Evolutionary conservation across 768 basidiomycete genomes (phyloP), one percentile per base, ranked within the genome.

Genomic region (Strobilomyces dryophilus): DNA sequence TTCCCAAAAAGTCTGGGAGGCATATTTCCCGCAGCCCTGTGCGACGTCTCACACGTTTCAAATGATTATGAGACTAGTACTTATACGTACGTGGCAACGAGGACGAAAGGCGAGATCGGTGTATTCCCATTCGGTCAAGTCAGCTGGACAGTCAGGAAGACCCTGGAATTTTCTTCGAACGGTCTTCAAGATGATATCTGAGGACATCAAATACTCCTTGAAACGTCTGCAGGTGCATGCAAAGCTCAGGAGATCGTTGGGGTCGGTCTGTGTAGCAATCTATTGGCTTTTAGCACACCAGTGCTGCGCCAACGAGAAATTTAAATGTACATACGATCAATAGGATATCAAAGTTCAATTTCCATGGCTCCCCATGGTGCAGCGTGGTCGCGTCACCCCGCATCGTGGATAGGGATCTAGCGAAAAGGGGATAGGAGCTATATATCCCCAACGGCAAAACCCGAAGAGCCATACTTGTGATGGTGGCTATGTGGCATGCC

Each of bases 111-210:
- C 70, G n/a, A 81, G 71, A 52, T 69, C 71, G 9, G 74, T 71
- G 52, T 75, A 80, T 49, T 76, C 70, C 1, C 69, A 70, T 53
- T 81, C 79, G 17, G 60, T 68, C 49, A 80, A 59, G 59, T 80
- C 79, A 4, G 50, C 42, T 0, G 78, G 80, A 49, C 76, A 76
- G 8, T 64, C 50, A 2, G 79, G 80, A 6, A 79, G 61, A 15
- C 66, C 71, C 29, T 58, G 48, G 9, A 75, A 60, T 43, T 68
- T 68, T 11, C 45, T 53, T n/a, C 77, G 69, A 14, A 50, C 51
- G 3, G 27, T 20, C 31, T 42, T 63, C 68, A 69, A 57, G 52
- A 69, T 45, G 48, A 67, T 51, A 61, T 52, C 45, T 57, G 68
- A 51, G 52, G 68, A 34, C 52, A 62, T 73, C 70, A 1, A 80